These are phyloP conservation scores for Saksenaea oblongispora DNA, from an alignment of 371 early-diverging fungal species.

Conservation along the genomic window DNA sequence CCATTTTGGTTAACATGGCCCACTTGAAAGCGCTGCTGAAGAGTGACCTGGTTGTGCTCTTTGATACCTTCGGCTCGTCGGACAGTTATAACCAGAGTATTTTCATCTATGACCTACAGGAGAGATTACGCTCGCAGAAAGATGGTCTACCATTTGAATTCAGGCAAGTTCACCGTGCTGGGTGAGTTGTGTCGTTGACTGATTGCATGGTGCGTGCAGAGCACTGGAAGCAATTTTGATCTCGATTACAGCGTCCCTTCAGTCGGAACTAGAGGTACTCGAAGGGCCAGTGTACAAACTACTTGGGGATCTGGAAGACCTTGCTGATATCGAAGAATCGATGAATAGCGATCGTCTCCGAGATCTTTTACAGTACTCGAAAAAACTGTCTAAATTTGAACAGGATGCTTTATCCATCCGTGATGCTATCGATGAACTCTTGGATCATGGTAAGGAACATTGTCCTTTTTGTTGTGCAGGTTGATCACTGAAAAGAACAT, in stretches of 20 bases:
- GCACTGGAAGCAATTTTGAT: slow-evolving; percentile 85
- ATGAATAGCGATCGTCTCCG: slow-evolving; percentile 76
- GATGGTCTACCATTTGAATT: slow-evolving; percentile 72
- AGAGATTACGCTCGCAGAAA: slow-evolving; percentile 58
- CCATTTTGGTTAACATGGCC: slow-evolving; percentile 80
- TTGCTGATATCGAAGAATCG: slow-evolving; percentile 73
- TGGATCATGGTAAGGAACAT: slow-evolving; percentile 69
- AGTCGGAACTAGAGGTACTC: slow-evolving; percentile 73
- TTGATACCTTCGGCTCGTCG: slow-evolving; percentile 69
- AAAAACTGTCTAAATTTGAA: slow-evolving; percentile 75
- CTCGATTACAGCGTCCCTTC: slow-evolving; percentile 68
- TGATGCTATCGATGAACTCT: slow-evolving; percentile 73
- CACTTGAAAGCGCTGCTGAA: slow-evolving; percentile 82
- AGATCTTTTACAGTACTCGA: slow-evolving; percentile 74
- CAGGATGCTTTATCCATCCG: slow-evolving; percentile 74
- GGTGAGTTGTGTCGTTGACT: not conserved
- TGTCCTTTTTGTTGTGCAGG: not conserved
- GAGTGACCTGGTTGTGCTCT: slow-evolving; percentile 78
- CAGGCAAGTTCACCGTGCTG: slow-evolving; percentile 41
- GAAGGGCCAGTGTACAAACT: slow-evolving; percentile 55
- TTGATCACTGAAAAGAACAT: not conserved
- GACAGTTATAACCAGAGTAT: slow-evolving; percentile 71
- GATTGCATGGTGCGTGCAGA: slow-evolving; percentile 28
- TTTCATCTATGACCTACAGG: slow-evolving; percentile 83
- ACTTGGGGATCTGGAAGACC: slow-evolving; percentile 63